phyloP scores from a whole-genome alignment of 306 rosid genomes.

The Corylus americana region DNA sequence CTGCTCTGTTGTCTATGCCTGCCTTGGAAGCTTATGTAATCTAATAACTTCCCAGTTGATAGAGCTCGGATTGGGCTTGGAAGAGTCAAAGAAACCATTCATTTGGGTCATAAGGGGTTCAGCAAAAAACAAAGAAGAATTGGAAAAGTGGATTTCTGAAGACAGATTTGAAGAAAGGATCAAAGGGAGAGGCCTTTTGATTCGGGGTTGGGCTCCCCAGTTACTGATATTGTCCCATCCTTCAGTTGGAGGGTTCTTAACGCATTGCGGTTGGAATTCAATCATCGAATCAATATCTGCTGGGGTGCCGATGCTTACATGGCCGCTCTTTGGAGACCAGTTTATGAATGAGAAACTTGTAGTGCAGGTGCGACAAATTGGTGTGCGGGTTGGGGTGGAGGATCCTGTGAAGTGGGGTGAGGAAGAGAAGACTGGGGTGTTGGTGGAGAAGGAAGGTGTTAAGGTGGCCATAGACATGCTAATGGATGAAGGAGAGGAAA shows the following conservation, averaged over 20 bases:
- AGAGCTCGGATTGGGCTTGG: conserved; percentile 43
- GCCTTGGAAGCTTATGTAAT: conserved; percentile 45
- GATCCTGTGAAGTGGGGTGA: conserved; percentile 34
- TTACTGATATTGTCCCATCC: conserved; percentile 47
- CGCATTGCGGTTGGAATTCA: conserved; percentile 77
- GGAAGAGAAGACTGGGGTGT: conserved; percentile 33
- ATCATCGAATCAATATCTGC: conserved; percentile 48
- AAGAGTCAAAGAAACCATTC: conserved; percentile 35
- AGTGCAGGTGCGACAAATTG: conserved; percentile 27
- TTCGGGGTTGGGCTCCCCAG: conserved; percentile 72
- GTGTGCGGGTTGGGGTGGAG: conserved; percentile 38
- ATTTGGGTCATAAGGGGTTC: conserved; percentile 30
- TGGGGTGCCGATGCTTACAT: conserved; percentile 46
- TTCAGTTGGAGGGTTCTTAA: conserved; percentile 50
- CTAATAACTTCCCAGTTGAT: conserved; percentile 17
- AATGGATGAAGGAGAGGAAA: conserved; percentile 28
- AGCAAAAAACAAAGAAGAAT: conserved; percentile 1
- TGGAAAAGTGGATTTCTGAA: conserved; percentile 42
- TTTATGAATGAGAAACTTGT: conserved; percentile 46
- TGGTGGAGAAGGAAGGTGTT: conserved; percentile 29
- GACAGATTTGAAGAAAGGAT: conserved; percentile 45
- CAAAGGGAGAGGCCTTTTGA: conserved; percentile 31
- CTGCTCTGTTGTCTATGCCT: conserved; percentile 48
- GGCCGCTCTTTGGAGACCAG: conserved; percentile 48
- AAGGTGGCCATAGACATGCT: conserved; percentile 31